These are phyloP conservation scores for Penicillium glabrum DNA, from an alignment of 2,329 filamentous ascomycete genomes.

Conservation along the genomic window DNA sequence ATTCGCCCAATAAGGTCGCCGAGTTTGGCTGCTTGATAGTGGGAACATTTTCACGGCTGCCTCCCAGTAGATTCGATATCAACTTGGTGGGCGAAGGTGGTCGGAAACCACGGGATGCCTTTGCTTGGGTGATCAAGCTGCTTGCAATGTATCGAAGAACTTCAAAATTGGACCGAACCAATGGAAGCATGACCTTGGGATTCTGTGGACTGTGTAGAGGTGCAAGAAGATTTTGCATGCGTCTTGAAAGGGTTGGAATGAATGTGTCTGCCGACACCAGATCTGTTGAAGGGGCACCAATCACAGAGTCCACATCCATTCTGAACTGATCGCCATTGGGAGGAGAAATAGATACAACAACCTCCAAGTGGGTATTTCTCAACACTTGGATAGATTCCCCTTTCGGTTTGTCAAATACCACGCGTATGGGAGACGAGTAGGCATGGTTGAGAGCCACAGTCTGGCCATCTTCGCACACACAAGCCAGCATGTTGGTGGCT, in stretches of 20 bases:
- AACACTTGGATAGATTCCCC: constrained; percentile 29
- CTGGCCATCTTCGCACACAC: constrained; percentile 42
- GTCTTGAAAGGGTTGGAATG: constrained; percentile 69
- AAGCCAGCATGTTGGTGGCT: constrained; percentile 54
- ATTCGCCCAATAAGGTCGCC: constrained; percentile 41
- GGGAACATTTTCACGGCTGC: constrained; percentile 45
- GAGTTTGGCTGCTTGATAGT: constrained; percentile 36
- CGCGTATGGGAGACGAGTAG: constrained; percentile 32
- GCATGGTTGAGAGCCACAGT: constrained; percentile 55
- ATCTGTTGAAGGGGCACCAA: constrained; percentile 71
- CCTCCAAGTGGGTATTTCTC: constrained; percentile 40
- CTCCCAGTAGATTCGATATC: constrained; percentile 76
- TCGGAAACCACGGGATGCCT: constrained; percentile 62
- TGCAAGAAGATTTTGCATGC: constrained; percentile 71
- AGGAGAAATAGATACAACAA: constrained; percentile 67
- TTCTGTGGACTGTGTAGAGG: constrained; percentile 64
- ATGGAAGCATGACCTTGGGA: constrained; percentile 53
- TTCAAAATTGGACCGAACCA: constrained; percentile 77
- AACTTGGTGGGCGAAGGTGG: constrained; percentile 88
- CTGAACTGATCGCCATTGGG: constrained; percentile 61
- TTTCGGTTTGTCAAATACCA: constrained; percentile 39
- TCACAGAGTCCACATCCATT: constrained; percentile 62
- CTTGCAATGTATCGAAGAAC: constrained; percentile 70
- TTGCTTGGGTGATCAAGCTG: constrained; percentile 62
- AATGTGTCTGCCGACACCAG: constrained; percentile 72